These are phyloP conservation scores for Cornus kousa DNA, from an alignment of 148 eudicot species.

Conservation along the genomic window DNA sequence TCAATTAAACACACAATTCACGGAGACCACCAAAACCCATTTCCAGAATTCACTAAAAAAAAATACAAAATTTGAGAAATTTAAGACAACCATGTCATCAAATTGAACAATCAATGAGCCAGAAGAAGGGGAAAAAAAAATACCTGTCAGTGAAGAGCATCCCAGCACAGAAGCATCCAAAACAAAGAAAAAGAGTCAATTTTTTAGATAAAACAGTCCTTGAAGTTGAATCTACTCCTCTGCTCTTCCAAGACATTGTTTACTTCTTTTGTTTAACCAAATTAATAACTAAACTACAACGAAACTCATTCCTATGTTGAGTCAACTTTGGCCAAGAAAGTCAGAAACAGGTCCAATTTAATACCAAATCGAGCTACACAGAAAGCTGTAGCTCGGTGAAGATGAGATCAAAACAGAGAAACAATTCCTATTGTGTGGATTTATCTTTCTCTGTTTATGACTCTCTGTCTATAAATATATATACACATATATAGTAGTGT, in stretches of 20 bases:
- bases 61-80: background rate
- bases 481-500: no score
- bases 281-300: background rate
- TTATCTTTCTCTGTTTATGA: background rate
- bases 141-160: conserved; percentile 52
- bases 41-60: background rate
- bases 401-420: background rate
- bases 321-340: conserved; percentile 11
- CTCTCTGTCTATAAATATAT: background rate
- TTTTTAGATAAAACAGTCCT: conserved; percentile 34
- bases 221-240: conserved; percentile 40
- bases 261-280: background rate
- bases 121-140: background rate
- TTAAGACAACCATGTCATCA: background rate
- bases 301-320: conserved; percentile 18
- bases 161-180: conserved; percentile 49
- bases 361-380: background rate
- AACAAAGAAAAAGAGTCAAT: conserved; percentile 38
- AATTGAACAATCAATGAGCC: background rate
- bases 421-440: background rate
- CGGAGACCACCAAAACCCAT: background rate
- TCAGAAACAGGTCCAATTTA: background rate
- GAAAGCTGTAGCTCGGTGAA: background rate
- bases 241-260: conserved; percentile 27
- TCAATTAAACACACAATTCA: background rate